Base-by-base conservation (phyloP, 805 yeast species). In the Saccharomycopsis vini region DNA sequence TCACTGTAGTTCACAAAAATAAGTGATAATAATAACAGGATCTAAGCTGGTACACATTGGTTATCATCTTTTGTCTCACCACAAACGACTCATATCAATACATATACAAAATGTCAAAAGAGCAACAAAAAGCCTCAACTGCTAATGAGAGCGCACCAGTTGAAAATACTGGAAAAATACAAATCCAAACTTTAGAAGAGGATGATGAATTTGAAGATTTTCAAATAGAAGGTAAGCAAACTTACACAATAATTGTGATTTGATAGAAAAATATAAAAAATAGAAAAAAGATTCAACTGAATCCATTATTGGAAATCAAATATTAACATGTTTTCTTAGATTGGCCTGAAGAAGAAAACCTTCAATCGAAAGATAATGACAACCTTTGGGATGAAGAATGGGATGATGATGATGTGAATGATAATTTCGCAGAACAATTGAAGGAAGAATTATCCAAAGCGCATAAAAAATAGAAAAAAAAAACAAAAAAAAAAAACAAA, bases 171-270 rank as follows among this genome's bases (percentile, higher is more conserved):
- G 37, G 31, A 15, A 47, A 49, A 19, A 39, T 46, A 36, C 46
- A 51, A 40, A 39, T 83, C 58, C 84, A 81, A 56, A 76, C 94
- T 2, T 67, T 90, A 39, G 97, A 90, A 60, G 96, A 90, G 55
- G 97, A 90, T 57, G 97, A 90, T 59, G 97, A 89, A 62, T 90
- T 90, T 59, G 97, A 90, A 66, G 97, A 90, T 60, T 90, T 90
- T 68, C 96, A 95, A 13, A 87, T 77, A 44, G 95, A 88, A 58
- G 71, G 75, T 71, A 52, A 36, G 73, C 45, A 28, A n/a, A 5
- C 10, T 24, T 30, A 16, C 21, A 43, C 51, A 40, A 46, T 45
- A 52, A 29, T 9, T 1, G 9, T 26, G 2, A 13, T 7, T 24
- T 10, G 10, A 10, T 24, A 6, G 10, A 24, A 24, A 24, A 24